These are phyloP conservation scores for Jaltomata sinuosa DNA, from an alignment of 257 asterid species.

Conservation along the genomic window DNA sequence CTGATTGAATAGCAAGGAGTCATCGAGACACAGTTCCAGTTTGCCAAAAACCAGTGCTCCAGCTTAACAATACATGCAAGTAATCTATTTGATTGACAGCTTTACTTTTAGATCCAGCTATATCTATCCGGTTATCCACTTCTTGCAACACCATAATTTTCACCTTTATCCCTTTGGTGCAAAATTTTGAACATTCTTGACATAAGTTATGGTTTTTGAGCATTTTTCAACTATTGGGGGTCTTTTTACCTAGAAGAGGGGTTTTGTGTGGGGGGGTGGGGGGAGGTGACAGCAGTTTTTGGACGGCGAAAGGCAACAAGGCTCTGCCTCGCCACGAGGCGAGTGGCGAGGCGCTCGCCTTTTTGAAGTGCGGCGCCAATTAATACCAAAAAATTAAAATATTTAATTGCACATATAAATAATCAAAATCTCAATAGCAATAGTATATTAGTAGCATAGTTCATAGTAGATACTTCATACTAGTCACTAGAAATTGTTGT, in stretches of 20 bases:
- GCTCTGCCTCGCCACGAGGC: too few relatives aligned
- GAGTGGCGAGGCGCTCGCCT: too few relatives aligned
- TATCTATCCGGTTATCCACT: neutral
- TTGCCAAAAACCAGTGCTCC: neutral
- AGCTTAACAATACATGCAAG: neutral
- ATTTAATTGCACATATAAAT: too few relatives aligned
- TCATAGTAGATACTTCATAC: too few relatives aligned
- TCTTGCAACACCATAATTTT: neutral
- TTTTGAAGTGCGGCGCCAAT: too few relatives aligned
- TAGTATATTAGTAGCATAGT: too few relatives aligned
- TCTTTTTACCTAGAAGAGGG: neutral
- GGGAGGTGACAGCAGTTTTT: too few relatives aligned
- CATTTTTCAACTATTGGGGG: neutral
- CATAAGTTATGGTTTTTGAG: neutral
- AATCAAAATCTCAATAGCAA: too few relatives aligned
- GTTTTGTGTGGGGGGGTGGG: neutral
- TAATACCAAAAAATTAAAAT: too few relatives aligned
- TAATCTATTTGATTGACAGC: neutral
- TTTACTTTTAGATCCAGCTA: neutral
- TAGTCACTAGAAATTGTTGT: too few relatives aligned
- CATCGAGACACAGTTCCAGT: neutral
- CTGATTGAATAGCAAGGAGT: neutral
- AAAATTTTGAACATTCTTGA: neutral
- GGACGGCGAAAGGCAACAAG: too few relatives aligned
- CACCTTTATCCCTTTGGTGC: neutral